Evolutionary conservation across 1,284 basidiomycete genomes (phyloP), one percentile per base, ranked within the genome.

Genomic region (Ceratobasidium sp.): DNA sequence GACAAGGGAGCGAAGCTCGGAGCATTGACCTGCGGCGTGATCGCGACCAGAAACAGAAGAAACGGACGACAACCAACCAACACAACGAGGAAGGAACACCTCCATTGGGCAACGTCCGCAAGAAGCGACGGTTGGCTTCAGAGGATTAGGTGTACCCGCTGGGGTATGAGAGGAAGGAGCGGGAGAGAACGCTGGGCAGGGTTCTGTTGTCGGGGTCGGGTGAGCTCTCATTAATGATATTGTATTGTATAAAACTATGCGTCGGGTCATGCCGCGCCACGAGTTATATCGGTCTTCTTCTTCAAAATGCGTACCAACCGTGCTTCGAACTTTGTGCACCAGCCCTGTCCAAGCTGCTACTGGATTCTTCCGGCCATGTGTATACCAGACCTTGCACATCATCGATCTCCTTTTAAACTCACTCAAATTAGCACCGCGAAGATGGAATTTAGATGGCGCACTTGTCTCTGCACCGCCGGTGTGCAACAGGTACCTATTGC

Each of bases 11-110:
- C 30, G 62, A 66, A 66, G 30, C 62, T 2, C 46, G 62, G 36
- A 66, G 62, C 62, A 66, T 66, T 11, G 62, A 66, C 62, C 18
- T 48, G 48, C 62, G 62, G 40, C 62, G 62, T 16, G 62, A 66
- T 30, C 62, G 62, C 28, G 62, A 66, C 46, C 23, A 21, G 12
- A 66, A 66, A 44, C 48, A 53, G 62, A 66, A 66, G 51, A 66
- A 53, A 53, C 62, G 62, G 18, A 44, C 62, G 18, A 44, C 62
- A 7, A 66, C 46, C 36, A 66, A 66, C 49, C 62, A 51, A 36
- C 62, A 46, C 28, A 46, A 66, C 36, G 62, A 66, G 16, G 62
- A 66, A 42, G 62, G 62, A 11, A 66, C 62, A 8, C 62, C 62
- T 16, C 62, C 62, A 28, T 25, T 49, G 9, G 33, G 33, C 21